Percentiles rank a stretch among this genome's conserved stretches.
Evolutionary conservation across 176 grass and related monocot genomes (phyloP).

Genomic region (Eragrostis nindensis): DNA sequence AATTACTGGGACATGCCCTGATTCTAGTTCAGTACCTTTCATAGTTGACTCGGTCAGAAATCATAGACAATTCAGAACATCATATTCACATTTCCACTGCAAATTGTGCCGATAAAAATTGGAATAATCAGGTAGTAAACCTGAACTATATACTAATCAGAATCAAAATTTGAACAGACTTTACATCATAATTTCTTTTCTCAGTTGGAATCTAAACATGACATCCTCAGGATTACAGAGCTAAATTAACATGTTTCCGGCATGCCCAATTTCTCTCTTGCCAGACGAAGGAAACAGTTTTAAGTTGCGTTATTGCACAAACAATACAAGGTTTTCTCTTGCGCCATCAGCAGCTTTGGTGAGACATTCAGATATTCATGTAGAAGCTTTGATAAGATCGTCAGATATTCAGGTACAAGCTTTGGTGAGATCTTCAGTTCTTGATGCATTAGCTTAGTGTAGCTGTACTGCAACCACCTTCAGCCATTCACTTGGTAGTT

Average conservation of each 20-base stretch:
- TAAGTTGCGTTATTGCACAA: neutral
- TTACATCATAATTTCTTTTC: neutral
- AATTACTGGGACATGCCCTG: neutral
- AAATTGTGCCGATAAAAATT: neutral
- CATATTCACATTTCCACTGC: neutral
- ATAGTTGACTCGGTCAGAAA: neutral
- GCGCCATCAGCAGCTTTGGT: neutral
- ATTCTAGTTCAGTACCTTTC: neutral
- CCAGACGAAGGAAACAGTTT: neutral
- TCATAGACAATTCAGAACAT: neutral
- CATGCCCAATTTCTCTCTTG: slow-evolving; percentile 3
- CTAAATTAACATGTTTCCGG: neutral
- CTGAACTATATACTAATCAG: slow-evolving; percentile 21
- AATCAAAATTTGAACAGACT: slow-evolving; percentile 41
- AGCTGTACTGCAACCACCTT: neutral
- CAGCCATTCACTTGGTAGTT: neutral
- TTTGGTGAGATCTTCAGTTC: neutral
- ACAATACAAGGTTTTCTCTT: neutral
- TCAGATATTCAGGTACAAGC: neutral
- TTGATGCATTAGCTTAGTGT: neutral
- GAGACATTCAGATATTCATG: neutral
- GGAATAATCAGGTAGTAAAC: neutral
- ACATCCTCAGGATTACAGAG: slow-evolving; percentile 7
- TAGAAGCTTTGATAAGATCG: neutral
- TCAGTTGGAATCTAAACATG: slow-evolving; percentile 2